Base-by-base conservation (phyloP, 345 rosid genomes). In the Nasturtium officinale region DNA sequence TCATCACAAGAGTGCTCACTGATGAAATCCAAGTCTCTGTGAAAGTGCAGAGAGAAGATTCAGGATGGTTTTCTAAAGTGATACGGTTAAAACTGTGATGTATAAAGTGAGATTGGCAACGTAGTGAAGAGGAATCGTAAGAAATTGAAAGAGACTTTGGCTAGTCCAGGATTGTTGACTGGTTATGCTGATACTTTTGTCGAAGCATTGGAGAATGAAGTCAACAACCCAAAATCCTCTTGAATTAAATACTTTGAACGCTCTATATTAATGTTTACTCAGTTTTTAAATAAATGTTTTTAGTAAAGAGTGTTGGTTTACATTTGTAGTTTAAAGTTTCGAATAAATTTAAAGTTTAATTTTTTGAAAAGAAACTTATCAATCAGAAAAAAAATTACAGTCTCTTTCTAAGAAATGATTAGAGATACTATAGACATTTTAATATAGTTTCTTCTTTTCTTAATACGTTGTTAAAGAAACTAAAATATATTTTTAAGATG, bases 21-120 rank as follows among this genome's bases (percentile, higher is more conserved):
- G 70, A 76, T 7, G 85, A 84, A 63, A 60, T 78, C 55, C 38
- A 81, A 52, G 71, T 82, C 9, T 82, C 78, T 0, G 80, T 82
- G 13, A 80, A 80, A 60, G 85, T 73, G 2, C 69, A 70, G 29
- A 78, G 81, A 50, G 77, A 48, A 21, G 69, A 63, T 16, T 30
- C 75, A 0, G 75, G 71, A 20, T 58, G 73, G 81, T 50, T 75
- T 37, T 32, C 70, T 4, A 82, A 75, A 13, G 84, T n/a, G n/a
- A n/a, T n/a, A n/a, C n/a, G n/a, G n/a, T n/a, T n/a, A n/a, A n/a
- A n/a, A n/a, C n/a, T n/a, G n/a, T n/a, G n/a, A n/a, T n/a, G n/a
- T n/a, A n/a, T n/a, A n/a, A n/a, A n/a, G n/a, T n/a, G n/a, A n/a
- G n/a, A n/a, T n/a, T n/a, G n/a, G n/a, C n/a, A n/a, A n/a, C n/a